Conservation (phyloP, 1,284 basidiomycete species). For the Stygiomarasmius scandens region DNA sequence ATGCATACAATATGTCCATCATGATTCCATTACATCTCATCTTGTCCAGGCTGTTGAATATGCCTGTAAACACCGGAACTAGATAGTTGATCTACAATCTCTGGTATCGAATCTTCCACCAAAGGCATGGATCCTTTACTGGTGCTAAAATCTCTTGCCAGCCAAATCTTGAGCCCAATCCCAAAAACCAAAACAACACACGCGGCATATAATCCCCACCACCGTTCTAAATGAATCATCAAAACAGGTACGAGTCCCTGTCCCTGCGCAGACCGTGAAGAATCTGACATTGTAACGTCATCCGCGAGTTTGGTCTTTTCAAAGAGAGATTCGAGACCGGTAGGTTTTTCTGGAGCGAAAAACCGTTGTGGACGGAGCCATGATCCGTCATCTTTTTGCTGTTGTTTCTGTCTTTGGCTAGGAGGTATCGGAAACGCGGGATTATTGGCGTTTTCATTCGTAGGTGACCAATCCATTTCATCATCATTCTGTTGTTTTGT, state of each 20-base stretch:
- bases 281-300: slow-evolving; percentile 25
- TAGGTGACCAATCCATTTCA: slow-evolving; percentile 70
- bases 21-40: background rate
- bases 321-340: slow-evolving; percentile 75
- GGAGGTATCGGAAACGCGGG: slow-evolving; percentile 23
- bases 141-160: background rate
- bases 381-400: slow-evolving; percentile 33
- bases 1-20: too few species aligned
- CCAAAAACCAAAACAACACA: slow-evolving; percentile 7
- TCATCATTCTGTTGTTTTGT: slow-evolving; percentile 31
- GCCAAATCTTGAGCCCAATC: slow-evolving; percentile 9
- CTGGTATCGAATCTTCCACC: background rate
- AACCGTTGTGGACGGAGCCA: slow-evolving; percentile 72
- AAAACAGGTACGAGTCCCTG: background rate
- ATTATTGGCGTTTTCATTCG: slow-evolving; percentile 31
- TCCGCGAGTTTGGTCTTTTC: slow-evolving; percentile 63
- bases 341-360: slow-evolving; percentile 75
- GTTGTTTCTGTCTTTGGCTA: slow-evolving; percentile 21
- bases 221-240: slow-evolving; percentile 7
- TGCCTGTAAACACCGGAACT: slow-evolving; percentile 11
- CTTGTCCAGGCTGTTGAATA: background rate
- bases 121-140: background rate
- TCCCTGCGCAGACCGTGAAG: background rate
- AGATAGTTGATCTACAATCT: background rate
- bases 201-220: slow-evolving; percentile 13